Conservation (phyloP, 2,329 filamentous ascomycete species). For the Exophiala lecanii-corni region DNA sequence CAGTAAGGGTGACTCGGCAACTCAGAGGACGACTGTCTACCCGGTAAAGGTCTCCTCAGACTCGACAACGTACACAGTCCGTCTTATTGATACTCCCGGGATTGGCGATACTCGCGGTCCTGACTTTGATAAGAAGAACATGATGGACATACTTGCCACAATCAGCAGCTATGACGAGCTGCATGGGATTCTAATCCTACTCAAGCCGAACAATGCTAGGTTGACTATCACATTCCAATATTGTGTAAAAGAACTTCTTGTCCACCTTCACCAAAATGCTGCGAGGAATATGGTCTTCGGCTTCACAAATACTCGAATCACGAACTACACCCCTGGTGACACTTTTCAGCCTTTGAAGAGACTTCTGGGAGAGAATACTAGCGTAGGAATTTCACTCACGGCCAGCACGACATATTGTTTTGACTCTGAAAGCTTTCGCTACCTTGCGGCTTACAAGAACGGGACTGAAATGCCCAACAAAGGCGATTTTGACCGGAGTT, state of each 20-base stretch:
- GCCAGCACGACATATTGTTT: slow-evolving; percentile 39
- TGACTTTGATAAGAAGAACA: slow-evolving; percentile 36
- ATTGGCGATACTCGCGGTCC: slow-evolving; percentile 41
- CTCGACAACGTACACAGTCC: too few species aligned
- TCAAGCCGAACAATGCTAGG: slow-evolving; percentile 39
- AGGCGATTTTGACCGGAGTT: slow-evolving; percentile 35
- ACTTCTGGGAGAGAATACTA: slow-evolving; percentile 30
- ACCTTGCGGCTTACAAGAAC: slow-evolving; percentile 36
- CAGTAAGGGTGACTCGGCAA: slow-evolving; percentile 34
- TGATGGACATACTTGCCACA: slow-evolving; percentile 36
- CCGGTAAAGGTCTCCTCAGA: slow-evolving; percentile 28
- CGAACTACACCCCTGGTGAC: slow-evolving; percentile 41
- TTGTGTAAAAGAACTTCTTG: slow-evolving; percentile 40
- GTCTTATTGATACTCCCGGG: slow-evolving; percentile 43
- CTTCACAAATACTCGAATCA: slow-evolving; percentile 41
- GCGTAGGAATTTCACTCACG: slow-evolving; percentile 30
- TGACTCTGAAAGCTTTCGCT: slow-evolving; percentile 44
- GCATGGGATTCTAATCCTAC: slow-evolving; percentile 40
- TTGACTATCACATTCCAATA: slow-evolving; percentile 38
- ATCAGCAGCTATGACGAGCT: slow-evolving; percentile 35
- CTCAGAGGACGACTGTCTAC: slow-evolving; percentile 35
- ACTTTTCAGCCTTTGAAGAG: slow-evolving; percentile 34
- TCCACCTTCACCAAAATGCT: slow-evolving; percentile 37
- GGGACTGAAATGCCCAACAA: slow-evolving; percentile 30
- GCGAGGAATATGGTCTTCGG: slow-evolving; percentile 40